Evolutionary conservation across 345 rosid species (phyloP), one percentile per base, ranked within the genome.

Genomic region (Eucalyptus cladocalyx): DNA sequence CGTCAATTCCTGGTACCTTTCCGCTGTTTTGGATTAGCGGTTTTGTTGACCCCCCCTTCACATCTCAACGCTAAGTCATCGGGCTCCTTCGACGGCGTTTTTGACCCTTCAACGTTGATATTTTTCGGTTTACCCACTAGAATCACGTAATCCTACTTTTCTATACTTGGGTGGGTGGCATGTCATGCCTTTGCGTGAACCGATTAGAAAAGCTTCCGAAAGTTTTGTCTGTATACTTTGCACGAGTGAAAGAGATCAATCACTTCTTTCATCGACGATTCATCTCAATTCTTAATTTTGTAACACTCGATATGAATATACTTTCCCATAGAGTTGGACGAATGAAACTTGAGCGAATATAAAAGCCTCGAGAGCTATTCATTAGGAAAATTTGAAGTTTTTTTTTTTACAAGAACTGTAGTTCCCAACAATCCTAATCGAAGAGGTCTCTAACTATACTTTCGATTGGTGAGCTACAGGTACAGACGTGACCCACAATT

Each of bases 221-320:
- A 4, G 43, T 2, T 11, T 9, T 5, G 8, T 11, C 28, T 5
- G 0, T 6, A 24, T 23, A 9, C 21, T 21, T 23, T 21, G 12
- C 23, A 72, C 28, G 1, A 72, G 28, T 4, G 15, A 11, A 3
- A 37, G 3, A 4, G 2, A 24, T 37, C 23, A 19, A 3, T 21
- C 45, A 1, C 45, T 7, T 69, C 6, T 69, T 62, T 30, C 69
- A 4, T 62, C 2, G 34, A 34, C 5, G 2, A 34, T 18, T 5
- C 10, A 10, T 69, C 23, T 34, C 80, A 34, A 5, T 34, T 69
- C 4, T 69, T 17, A 34, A 9, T 69, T 32, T 18, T 37, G 4
- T 17, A 17, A 69, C 42, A 5, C 13, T 34, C 4, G 23, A 5
- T 40, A 9, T 18, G 13, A 17, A 69, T 34, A 34, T 69, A 34